Percentiles rank a stretch among this genome's conserved stretches.
Conservation (phyloP, 345 rosid genomes). For the Rhodamnia rubescens region DNA sequence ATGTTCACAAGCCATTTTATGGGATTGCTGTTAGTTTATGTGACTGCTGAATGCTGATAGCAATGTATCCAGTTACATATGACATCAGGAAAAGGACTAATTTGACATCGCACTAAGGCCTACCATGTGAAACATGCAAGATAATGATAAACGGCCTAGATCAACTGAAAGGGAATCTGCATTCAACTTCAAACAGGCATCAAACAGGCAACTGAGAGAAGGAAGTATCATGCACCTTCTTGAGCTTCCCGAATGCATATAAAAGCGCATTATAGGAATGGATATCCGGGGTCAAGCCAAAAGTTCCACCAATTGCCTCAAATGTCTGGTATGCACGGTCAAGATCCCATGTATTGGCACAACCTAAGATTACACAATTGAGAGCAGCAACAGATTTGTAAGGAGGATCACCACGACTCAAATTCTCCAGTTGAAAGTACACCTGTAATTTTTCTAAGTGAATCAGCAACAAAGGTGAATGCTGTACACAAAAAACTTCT, state of each 20-base stretch:
- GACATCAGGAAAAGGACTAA: not conserved
- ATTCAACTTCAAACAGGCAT: not conserved
- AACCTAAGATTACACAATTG: constrained; percentile 85
- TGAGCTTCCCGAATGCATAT: constrained; percentile 76
- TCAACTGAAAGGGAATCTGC: not conserved
- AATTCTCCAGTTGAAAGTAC: constrained; percentile 76
- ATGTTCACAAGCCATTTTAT: not conserved
- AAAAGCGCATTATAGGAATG: constrained; percentile 81
- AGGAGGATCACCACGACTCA: constrained; percentile 60
- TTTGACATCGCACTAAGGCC: not conserved
- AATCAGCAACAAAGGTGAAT: not conserved
- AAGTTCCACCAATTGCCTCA: constrained; percentile 66
- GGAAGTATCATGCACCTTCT: constrained; percentile 45
- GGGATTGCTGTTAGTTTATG: not conserved
- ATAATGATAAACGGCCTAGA: not conserved
- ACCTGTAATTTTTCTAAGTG: constrained; percentile 29
- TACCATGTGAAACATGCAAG: not conserved
- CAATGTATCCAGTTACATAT: not conserved
- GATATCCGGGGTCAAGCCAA: constrained; percentile 69
- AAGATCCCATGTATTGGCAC: constrained; percentile 91
- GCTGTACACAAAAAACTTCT: not conserved
- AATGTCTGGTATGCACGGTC: constrained; percentile 97
- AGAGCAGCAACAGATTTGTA: constrained; percentile 91
- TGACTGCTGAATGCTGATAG: not conserved
- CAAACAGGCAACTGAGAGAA: not conserved